Evolutionary conservation across 306 rosid genomes (phyloP), one percentile per base, ranked within the genome.

Genomic region (Crotalaria pallida): DNA sequence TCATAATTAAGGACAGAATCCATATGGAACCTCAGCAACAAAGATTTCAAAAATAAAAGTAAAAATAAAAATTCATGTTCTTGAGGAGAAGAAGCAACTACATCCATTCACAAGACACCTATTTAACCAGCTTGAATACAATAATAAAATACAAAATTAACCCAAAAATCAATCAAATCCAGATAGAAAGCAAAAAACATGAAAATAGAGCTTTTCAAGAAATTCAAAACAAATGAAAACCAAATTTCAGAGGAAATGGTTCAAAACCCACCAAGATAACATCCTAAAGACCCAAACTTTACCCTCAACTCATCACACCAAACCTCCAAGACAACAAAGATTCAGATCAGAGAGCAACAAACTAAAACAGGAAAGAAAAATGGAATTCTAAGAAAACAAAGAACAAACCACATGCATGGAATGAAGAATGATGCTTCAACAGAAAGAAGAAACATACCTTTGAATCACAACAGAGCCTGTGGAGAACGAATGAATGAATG

Each of bases 371-470:
- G 23, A 16, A 19, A 13, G 2, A 33, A 22, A 53, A 60, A 22
- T 50, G 0, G 38, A 67, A 68, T n/a, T 45, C 23, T 24, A 21
- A 56, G 53, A 58, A 44, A 59, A 47, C 36, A 47, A 7, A 59
- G 31, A 58, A 33, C 44, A 60, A 61, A 2, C 6, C 17, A 69
- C 51, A 68, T 60, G 0, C 17, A 67, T 22, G 36, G 5, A 31
- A 31, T 31, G n/a, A n/a, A n/a, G n/a, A n/a, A n/a, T 43, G 27
- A 55, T 49, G 40, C 29, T 1, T 50, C 18, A 77, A 60, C 4
- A 51, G 12, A 69, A 59, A 2, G 7, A 68, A 43, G 67, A 77
- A 77, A 70, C 81, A 10, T 24, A 69, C 81, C 81, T 61, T 52
- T 11, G 71, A 77, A 77, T 41, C 67, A 50, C 50, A 77, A 69